Evolutionary conservation across 2,329 filamentous ascomycete genomes (phyloP).

Genomic region (Sordariomycetes sp.): DNA sequence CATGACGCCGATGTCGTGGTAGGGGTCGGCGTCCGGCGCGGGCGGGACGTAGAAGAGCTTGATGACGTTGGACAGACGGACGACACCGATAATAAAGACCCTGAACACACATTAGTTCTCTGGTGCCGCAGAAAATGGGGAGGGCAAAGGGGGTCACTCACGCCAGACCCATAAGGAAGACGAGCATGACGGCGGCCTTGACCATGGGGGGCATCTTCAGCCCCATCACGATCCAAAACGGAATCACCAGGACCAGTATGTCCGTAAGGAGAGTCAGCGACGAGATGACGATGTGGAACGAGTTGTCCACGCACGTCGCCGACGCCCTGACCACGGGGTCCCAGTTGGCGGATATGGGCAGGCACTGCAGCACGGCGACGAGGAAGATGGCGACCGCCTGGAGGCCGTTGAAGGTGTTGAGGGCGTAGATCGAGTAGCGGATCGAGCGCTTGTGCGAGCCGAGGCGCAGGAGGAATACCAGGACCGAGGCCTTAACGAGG

Average conservation of each 20-base stretch:
- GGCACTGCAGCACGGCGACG: conserved; percentile 4
- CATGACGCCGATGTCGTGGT: conserved; percentile 17
- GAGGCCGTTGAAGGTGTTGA: conserved; percentile 5
- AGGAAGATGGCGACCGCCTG: conserved; percentile 6
- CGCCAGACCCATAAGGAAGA: conserved; percentile 25
- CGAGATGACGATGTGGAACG: conserved; percentile 2
- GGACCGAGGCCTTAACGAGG: conserved; percentile 4
- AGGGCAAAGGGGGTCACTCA: conserved; percentile 12
- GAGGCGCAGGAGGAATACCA: conserved; percentile 18
- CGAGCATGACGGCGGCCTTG: conserved; percentile 26
- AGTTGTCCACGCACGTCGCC: conserved; percentile 1
- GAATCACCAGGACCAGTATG: conserved; percentile 15
- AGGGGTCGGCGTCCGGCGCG: conserved; percentile 12
- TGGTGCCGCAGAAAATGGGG: not conserved
- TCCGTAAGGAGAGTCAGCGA: conserved; percentile 9
- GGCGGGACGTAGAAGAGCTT: conserved; percentile 10
- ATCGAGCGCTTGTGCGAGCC: conserved; percentile 22
- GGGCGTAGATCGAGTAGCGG: conserved; percentile 14
- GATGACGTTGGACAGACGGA: conserved; percentile 11
- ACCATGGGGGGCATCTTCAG: conserved; percentile 25
- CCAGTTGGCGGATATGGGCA: conserved; percentile 4
- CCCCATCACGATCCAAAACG: conserved; percentile 21
- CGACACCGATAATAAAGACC: conserved; percentile 17
- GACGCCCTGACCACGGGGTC: not conserved
- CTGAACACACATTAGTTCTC: conserved; percentile 9